Base-by-base conservation (phyloP, 306 rosid genomes). In the Vicia faba region DNA sequence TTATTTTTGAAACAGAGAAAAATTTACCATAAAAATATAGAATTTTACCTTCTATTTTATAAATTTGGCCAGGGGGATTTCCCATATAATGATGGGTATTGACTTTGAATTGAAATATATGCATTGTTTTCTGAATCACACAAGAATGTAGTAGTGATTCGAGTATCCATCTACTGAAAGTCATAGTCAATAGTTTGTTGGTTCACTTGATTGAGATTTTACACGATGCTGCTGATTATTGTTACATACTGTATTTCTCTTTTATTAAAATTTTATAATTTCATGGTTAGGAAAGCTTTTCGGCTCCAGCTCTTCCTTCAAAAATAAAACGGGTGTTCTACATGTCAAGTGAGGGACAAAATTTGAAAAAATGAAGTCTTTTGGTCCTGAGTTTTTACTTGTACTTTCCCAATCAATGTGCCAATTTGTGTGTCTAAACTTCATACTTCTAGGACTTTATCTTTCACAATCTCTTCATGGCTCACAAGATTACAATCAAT, bases 281-380 rank as follows among this genome's bases (percentile, higher is more conserved):
- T 77, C 38, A 61, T 71, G 76, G 78, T 64, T 78, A 92, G 98
- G 91, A 67, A 70, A 80, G 80, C 69, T 81, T 77, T 77, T 85
- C 80, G 18, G 72, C 78, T 78, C 85, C 87, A 49, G 88, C 81
- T 14, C 98, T 92, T 79, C 83, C 98, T 80, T 83, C 98, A 44
- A 87, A 86, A 77, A 92, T 92, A 78, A 92, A 92, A 80, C 83
- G 91, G 70, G 96, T 92, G 65, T 92, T 92, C 83, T 92, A 92
- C 91, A 92, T 92, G 95, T 92, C 98, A 68, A 92, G 96, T 28
- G 95, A 92, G 81, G 98, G 96, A 4, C 68, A 82, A 80, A 92
- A 87, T 80, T 85, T 92, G 84, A n/a, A n/a, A n/a, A n/a, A n/a
- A n/a, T n/a, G n/a, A n/a, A n/a, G n/a, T n/a, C n/a, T n/a, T n/a